Conservation (phyloP, 2,329 filamentous ascomycete genomes). For the Pseudogymnoascus sp. region DNA sequence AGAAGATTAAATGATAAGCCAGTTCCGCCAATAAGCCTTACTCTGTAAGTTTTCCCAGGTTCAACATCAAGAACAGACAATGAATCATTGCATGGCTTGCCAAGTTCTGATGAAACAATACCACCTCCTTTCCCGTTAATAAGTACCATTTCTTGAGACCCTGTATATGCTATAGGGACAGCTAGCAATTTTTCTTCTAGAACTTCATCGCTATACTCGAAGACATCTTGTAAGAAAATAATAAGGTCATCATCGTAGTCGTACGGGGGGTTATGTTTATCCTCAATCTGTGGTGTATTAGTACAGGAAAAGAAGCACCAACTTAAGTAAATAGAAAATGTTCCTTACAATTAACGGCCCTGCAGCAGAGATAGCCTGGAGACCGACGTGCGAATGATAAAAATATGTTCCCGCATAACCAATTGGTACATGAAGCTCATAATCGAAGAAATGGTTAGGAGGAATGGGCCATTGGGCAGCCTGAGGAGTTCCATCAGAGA, state of each 20-base stretch:
- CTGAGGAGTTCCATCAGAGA: constrained; percentile 42
- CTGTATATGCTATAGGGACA: constrained; percentile 47
- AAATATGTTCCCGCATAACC: constrained; percentile 46
- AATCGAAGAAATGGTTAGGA: constrained; percentile 46
- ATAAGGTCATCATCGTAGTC: constrained; percentile 54
- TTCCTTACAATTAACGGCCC: constrained; percentile 39
- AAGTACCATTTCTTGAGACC: constrained; percentile 48
- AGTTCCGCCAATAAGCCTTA: constrained; percentile 51
- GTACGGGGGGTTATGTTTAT: constrained; percentile 37
- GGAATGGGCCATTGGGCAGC: constrained; percentile 48
- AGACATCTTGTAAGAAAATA: constrained; percentile 49
- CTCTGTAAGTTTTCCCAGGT: constrained; percentile 51
- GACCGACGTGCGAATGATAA: constrained; percentile 47
- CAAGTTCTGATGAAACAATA: constrained; percentile 22
- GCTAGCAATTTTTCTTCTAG: constrained; percentile 43
- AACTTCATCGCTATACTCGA: constrained; percentile 40
- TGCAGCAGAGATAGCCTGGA: constrained; percentile 40
- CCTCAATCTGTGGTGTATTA: constrained; percentile 21
- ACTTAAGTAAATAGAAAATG: background rate
- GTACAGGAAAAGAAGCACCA: background rate
- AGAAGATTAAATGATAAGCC: constrained; percentile 46
- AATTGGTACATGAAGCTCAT: constrained; percentile 38
- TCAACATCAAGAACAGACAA: constrained; percentile 47
- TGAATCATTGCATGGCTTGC: constrained; percentile 19
- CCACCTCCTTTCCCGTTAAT: constrained; percentile 44